phyloP scores from a whole-genome alignment of 2,329 filamentous ascomycete species.

The Arthrobotrys entomopaga region DNA sequence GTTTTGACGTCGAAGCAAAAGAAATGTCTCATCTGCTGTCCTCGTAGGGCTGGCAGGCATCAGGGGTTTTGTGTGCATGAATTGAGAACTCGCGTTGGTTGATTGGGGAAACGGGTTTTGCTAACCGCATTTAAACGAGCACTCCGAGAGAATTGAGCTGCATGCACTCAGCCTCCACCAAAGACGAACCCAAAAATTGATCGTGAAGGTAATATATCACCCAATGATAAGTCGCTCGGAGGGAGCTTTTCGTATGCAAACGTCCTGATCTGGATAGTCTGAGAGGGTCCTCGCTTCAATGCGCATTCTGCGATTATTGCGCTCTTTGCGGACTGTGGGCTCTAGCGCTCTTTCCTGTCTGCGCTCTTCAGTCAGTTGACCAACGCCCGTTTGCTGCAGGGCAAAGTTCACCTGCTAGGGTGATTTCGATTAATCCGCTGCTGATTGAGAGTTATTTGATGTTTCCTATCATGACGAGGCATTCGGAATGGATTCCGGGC shows the following conservation, averaged over 20 bases:
- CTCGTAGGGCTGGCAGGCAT: slow-evolving; percentile 55
- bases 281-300: slow-evolving; percentile 13
- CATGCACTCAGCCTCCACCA: slow-evolving; percentile 55
- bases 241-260: slow-evolving; percentile 28
- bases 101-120: slow-evolving; percentile 13
- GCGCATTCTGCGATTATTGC: slow-evolving; percentile 7
- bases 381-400: slow-evolving; percentile 38
- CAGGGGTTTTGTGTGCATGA: slow-evolving; percentile 36
- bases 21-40: slow-evolving; percentile 48
- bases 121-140: slow-evolving; percentile 53
- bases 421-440: slow-evolving; percentile 3
- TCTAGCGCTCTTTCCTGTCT: slow-evolving; percentile 10
- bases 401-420: slow-evolving; percentile 13
- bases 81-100: slow-evolving; percentile 23
- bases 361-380: slow-evolving; percentile 35
- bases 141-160: slow-evolving; percentile 36
- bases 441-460: not conserved
- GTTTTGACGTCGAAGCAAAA: slow-evolving; percentile 19
- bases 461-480: slow-evolving; percentile 8
- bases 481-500: slow-evolving; percentile 29
- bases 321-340: slow-evolving; percentile 22
- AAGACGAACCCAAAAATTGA: slow-evolving; percentile 20
- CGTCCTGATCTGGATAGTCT: slow-evolving; percentile 23
- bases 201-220: slow-evolving; percentile 17
- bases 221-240: slow-evolving; percentile 28